These are phyloP conservation scores for Leccinum rimulosum DNA, from an alignment of 768 basidiomycete species.

Conservation along the genomic window DNA sequence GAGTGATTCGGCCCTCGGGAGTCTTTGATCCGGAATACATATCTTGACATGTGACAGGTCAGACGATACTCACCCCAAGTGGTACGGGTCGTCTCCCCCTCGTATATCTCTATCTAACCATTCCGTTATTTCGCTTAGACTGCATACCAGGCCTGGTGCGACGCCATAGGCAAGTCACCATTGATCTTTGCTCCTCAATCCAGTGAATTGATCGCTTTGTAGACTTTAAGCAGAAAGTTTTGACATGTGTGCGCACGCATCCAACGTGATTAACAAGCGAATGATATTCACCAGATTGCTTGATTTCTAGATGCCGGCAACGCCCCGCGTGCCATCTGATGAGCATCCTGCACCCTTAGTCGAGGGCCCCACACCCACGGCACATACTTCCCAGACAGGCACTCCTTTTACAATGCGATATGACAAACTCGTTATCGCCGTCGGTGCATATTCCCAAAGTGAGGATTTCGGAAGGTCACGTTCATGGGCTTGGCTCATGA, in stretches of 20 bases:
- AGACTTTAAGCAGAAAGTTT: conserved; percentile 61
- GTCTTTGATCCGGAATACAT: conserved; percentile 3
- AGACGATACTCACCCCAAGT: conserved; percentile 55
- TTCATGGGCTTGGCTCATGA: conserved; percentile 1
- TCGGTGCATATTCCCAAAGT: conserved; percentile 87
- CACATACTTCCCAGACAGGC: conserved; percentile 18
- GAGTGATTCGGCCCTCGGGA: conserved; percentile 23
- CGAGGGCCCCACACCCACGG: neutral
- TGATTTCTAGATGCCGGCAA: conserved; percentile 58
- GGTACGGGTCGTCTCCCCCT: conserved; percentile 33
- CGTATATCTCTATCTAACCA: neutral
- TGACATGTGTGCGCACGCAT: conserved; percentile 55
- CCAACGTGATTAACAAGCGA: neutral
- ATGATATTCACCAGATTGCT: neutral
- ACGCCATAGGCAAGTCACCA: conserved; percentile 52
- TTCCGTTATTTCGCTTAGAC: conserved; percentile 34
- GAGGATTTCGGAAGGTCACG: conserved; percentile 16
- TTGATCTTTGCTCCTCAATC: neutral
- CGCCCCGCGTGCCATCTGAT: conserved; percentile 41
- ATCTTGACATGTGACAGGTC: conserved; percentile 36
- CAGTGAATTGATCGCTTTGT: conserved; percentile 7
- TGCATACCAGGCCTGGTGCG: conserved; percentile 75
- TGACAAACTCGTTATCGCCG: conserved; percentile 82
- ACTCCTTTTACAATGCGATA: conserved; percentile 59
- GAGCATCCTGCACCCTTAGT: conserved; percentile 10